phyloP scores from a whole-genome alignment of 169 alveolate species.

The Cyclospora cayetanensis region DNA sequence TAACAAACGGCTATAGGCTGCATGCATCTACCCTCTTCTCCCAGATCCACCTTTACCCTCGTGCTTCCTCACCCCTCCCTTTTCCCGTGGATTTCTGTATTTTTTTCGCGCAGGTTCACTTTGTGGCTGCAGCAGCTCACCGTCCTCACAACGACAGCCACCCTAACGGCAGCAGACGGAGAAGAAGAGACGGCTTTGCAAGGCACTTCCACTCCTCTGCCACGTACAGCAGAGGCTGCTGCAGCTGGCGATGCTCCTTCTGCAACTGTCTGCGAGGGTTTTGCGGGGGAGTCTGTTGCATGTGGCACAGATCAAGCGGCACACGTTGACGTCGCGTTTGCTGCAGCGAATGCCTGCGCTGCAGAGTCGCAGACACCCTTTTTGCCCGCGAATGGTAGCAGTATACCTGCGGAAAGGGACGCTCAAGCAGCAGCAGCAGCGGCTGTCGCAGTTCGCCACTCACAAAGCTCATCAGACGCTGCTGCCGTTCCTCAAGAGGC shows the following conservation, averaged over 20 bases:
- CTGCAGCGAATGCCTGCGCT: neutral
- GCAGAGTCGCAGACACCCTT: neutral
- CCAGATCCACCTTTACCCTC: neutral
- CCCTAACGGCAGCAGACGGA: neutral
- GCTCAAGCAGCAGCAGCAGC: neutral
- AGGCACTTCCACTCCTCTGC: too few relatives aligned
- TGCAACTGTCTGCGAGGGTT: too few relatives aligned
- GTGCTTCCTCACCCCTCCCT: neutral
- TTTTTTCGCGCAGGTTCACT: slow-evolving; percentile 15
- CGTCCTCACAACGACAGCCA: neutral
- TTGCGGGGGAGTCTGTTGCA: too few relatives aligned
- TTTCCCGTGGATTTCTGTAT: too few relatives aligned
- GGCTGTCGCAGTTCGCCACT: neutral
- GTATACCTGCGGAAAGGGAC: neutral
- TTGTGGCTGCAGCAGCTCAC: slow-evolving; percentile 28
- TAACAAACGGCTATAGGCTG: neutral
- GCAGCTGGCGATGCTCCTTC: too few relatives aligned
- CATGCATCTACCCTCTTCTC: neutral
- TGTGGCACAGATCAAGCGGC: too few relatives aligned
- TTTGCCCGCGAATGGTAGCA: neutral
- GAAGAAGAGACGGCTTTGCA: neutral
- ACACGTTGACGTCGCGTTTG: too few relatives aligned
- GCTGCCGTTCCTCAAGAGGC: neutral
- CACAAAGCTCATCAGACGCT: too few relatives aligned
- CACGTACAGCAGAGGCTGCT: neutral